Evolutionary conservation across 495 filamentous ascomycete genomes (phyloP).

Genomic region (Friedmanniomyces simplex): DNA sequence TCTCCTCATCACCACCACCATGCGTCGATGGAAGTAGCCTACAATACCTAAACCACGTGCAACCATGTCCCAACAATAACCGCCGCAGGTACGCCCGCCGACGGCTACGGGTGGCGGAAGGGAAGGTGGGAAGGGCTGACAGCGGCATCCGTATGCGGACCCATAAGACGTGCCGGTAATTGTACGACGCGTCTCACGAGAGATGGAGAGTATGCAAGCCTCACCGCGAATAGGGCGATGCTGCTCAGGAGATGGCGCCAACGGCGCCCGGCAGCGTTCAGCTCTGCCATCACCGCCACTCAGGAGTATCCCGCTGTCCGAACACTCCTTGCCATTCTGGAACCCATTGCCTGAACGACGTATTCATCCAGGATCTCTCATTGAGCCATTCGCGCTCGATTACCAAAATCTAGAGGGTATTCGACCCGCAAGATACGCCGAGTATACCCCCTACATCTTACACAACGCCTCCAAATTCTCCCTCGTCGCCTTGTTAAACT

Average conservation of each 20-base stretch:
- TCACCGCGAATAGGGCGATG: neutral
- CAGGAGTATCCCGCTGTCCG: neutral
- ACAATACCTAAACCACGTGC: too few species aligned
- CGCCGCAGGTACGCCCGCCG: neutral
- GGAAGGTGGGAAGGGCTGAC: neutral
- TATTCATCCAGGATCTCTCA: too few species aligned
- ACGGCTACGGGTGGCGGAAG: too few species aligned
- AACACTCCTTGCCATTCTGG: too few species aligned
- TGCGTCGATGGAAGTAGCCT: too few species aligned
- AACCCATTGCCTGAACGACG: too few species aligned
- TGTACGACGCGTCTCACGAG: neutral
- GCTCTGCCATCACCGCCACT: neutral
- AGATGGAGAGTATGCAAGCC: neutral
- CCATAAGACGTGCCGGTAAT: neutral
- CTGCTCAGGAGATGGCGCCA: neutral
- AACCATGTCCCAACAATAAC: too few species aligned
- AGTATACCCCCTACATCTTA: slow-evolving; percentile 20
- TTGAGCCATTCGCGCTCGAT: too few species aligned
- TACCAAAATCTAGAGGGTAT: too few species aligned
- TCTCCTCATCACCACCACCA: neutral
- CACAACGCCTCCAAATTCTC: slow-evolving; percentile 22
- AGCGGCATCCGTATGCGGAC: neutral
- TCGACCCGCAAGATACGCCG: too few species aligned
- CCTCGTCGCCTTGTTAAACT: slow-evolving; percentile 35
- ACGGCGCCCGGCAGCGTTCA: neutral